phyloP scores from a whole-genome alignment of 345 rosid species.

The Excoecaria cochinchinensis region DNA sequence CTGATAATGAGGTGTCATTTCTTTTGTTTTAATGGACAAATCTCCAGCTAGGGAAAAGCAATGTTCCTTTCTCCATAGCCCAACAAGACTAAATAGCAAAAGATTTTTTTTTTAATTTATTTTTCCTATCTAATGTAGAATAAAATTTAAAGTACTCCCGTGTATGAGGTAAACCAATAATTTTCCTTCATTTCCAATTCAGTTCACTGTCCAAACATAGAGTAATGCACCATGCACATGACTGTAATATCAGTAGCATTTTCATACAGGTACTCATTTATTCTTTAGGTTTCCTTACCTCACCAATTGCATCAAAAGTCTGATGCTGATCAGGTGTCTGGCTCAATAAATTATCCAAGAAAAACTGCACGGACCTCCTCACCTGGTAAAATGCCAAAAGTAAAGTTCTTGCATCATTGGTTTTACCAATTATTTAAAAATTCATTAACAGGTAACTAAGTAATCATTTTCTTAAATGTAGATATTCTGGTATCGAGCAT shows the following conservation, averaged over 20 bases:
- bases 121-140: not conserved
- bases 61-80: not conserved
- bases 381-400: constrained; percentile 45
- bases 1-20: not conserved
- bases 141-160: not conserved
- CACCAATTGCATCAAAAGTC: constrained; percentile 86
- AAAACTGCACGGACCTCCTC: constrained; percentile 91
- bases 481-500: constrained; percentile 13
- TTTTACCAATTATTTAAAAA: not conserved
- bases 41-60: not conserved
- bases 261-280: not conserved
- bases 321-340: constrained; percentile 86
- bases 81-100: not conserved
- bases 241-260: not conserved
- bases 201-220: no score
- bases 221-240: no score
- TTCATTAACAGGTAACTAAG: not conserved
- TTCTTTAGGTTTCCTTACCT: constrained; percentile 43
- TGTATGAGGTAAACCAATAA: not conserved
- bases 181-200: not conserved
- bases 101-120: not conserved
- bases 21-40: not conserved
- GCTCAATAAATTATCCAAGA: constrained; percentile 76
- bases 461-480: constrained; percentile 1
- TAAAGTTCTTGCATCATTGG: not conserved